A percentile compares a stretch with the other conserved stretches of the same genome.
phyloP scores from a whole-genome alignment of 495 filamentous ascomycete genomes.

The Penicillium steckii region DNA sequence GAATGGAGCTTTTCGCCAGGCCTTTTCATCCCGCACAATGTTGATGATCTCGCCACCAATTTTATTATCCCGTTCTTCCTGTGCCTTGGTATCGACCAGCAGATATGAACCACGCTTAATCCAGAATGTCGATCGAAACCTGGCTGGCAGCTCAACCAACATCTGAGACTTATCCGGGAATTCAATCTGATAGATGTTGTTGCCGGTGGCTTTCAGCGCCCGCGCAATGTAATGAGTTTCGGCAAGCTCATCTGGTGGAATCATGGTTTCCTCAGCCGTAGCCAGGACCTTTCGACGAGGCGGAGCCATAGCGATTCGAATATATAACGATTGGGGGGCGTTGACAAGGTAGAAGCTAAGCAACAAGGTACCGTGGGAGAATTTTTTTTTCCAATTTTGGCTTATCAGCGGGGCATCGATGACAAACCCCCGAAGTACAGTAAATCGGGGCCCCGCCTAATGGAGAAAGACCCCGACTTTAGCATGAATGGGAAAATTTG shows the following conservation, averaged over 20 bases:
- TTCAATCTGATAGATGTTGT: conserved; percentile 77
- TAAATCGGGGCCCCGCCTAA: conserved; percentile 1
- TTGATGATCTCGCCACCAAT: conserved; percentile 89
- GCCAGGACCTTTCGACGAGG: conserved; percentile 73
- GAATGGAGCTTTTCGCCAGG: conserved; percentile 86
- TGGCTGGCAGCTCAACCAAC: conserved; percentile 73
- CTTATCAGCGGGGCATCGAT: conserved; percentile 25
- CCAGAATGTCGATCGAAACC: conserved; percentile 89
- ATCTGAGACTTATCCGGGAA: conserved; percentile 52
- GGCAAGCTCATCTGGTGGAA: conserved; percentile 67
- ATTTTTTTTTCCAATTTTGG: conserved; percentile 9
- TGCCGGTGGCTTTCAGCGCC: conserved; percentile 78
- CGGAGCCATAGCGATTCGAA: conserved; percentile 56
- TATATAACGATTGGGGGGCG: background rate
- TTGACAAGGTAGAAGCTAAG: background rate
- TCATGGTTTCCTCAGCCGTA: conserved; percentile 69
- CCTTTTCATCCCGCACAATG: conserved; percentile 85
- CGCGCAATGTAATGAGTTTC: conserved; percentile 67
- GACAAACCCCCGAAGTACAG: background rate
- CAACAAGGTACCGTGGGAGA: conserved; percentile 8
- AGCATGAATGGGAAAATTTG: background rate
- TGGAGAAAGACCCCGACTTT: background rate
- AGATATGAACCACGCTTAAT: conserved; percentile 86
- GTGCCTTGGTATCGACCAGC: conserved; percentile 68
- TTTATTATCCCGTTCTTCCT: conserved; percentile 71